Evolutionary conservation across 345 rosid species (phyloP), one percentile per base, ranked within the genome.

Genomic region (Eutrema heterophyllum): DNA sequence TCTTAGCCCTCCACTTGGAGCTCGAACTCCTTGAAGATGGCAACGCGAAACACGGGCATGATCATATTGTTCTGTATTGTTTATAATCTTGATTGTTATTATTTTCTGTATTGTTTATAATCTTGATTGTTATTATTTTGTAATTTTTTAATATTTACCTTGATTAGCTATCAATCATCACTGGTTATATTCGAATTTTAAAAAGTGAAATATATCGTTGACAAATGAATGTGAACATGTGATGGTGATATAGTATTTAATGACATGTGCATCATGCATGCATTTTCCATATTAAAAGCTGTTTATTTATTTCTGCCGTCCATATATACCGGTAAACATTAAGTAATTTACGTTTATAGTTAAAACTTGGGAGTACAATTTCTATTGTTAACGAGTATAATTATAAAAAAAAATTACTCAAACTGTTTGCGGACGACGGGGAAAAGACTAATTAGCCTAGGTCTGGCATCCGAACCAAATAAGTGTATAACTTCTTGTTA

Each of bases 241-340:
- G 79, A 61, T 67, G 33, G 35, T 45, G 50, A 69, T 44, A 35
- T 39, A 16, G 26, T 61, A 61, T 35, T 15, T 35, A 62, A 62
- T 62, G 70, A 76, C 75, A 76, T 76, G 70, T 76, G 71, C 75
- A 76, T 62, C 74, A 54, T 69, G 65, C 65, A 53, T 55, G 45
- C 11, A 38, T 54, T 63, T 61, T 69, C 5, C 45, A 15, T 62
- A 62, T 36, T 6, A 27, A 38, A 62, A 27, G 51, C 26, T 69
- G 1, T 35, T 62, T 54, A 13, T 45, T 36, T 58, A 67, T 67
- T 52, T 61, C 14, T 26, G 70, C 79, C 70, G 79, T 21, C 70
- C 65, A 52, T n/a, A n/a, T n/a, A n/a, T 13, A 46, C 58, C 5
- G 44, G 58, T 61, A 27, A 53, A 27, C 74, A 43, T 75, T 74